Evolutionary conservation across 805 yeast genomes (phyloP), one percentile per base, ranked within the genome.

Genomic region (Kuraishia capsulata): DNA sequence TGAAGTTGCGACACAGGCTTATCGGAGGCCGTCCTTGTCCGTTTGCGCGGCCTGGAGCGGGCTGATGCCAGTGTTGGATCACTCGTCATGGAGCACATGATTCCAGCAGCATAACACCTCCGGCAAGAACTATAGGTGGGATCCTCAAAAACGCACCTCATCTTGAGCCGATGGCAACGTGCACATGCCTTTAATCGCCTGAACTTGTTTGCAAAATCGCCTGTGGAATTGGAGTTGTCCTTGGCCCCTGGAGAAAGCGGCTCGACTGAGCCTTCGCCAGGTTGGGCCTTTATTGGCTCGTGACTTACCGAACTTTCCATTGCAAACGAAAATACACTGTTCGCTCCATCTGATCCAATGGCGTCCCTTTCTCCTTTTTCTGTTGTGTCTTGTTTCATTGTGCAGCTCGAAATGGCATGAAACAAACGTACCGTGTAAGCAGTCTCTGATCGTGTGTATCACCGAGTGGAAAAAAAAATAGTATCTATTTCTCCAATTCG

Each of bases 131-230:
- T 53, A 44, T 54, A 62, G 14, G 52, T 44, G 2, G 76, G 76
- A 43, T 69, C 68, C 24, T 68, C 69, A 48, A 64, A 73, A 3
- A 65, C 63, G 52, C 79, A 73, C 46, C 70, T 60, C 69, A 69
- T 68, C 46, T 72, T 73, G 17, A 72, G 55, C 21, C 78, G 49
- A 42, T 71, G 73, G 44, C 79, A 73, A 41, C 79, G 52, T 3
- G 78, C 78, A 55, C 79, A 73, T 1, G 78, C 77, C 37, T 73
- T 55, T 23, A 62, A 45, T 40, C 69, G 65, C 40, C 76, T 51
- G 63, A 74, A 72, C 38, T 61, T 62, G 24, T 49, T 54, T 4
- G 72, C 61, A 51, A 71, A 71, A n/a, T 51, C 56, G 6, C 38
- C 16, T n/a, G n/a, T n/a, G n/a, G n/a, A n/a, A 4, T 35, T 4